Base-by-base conservation (phyloP, 192 early-diverging fungal genomes). In the Chytriomyces sp. region DNA sequence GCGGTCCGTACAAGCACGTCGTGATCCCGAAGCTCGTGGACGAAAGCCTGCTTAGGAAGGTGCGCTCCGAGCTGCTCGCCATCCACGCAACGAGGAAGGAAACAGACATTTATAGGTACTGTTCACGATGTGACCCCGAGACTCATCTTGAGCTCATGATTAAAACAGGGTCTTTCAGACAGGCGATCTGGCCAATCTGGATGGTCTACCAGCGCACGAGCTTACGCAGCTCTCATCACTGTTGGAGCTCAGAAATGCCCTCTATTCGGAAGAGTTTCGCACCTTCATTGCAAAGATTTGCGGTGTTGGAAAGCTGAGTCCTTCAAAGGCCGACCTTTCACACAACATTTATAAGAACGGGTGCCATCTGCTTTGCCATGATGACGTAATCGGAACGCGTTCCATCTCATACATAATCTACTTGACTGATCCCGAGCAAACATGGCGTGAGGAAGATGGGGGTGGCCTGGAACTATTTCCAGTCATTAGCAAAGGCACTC, bases 61-160 rank as follows among this genome's bases (percentile, higher is more conserved):
- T 92, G 28, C 82, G 90, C 7, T 72, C 78, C 12, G 92, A 93
- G 76, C 86, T 92, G 59, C 72, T 84, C 39, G 75, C 76, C 2
- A 70, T 93, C 52, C 86, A 89, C 58, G 92, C 89, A 64, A 92
- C 91, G 7, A 74, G 80, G n/a, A 93, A 93, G 81, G 92, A 93
- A 72, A 93, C 92, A 0, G 92, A 93, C 61, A 92, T 93, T 36
- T 92, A 92, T 85, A 89, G 90, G 28, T 88, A 90, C 68, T 79
- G 88, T 72, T 91, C 92, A 80, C 91, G 91, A 10, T 91, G 92
- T 25, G 44, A 49, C 22, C 17, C 22, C 22, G 22, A 22, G 14
- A 49, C 44, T 22, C 17, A 49, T 22, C 22, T 49, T 49, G 44
- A 10, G 41, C 44, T 49, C 22, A 49, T 22, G 2, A 49, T 49